Base-by-base conservation (phyloP, 1,139 yeast genomes). In the Suhomyces taliae region DNA sequence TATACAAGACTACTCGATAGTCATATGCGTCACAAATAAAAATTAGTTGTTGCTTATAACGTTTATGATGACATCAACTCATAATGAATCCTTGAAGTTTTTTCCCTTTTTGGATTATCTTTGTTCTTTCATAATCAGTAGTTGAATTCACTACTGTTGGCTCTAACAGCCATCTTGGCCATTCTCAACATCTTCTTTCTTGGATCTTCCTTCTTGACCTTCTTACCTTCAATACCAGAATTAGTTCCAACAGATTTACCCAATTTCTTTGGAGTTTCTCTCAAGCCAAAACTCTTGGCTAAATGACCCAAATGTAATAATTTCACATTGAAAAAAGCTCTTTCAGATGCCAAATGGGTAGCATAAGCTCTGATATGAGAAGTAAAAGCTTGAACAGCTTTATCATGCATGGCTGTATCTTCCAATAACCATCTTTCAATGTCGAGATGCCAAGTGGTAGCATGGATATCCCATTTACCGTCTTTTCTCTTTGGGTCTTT, bases 331-430 rank as follows among this genome's bases (percentile, higher is more conserved):
- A 93, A 93, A 52, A 79, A 82, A 39, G 75, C 78, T 60, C 93
- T 80, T 65, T 95, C 99, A 1, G 82, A 61, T 0, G 91, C 73
- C 51, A 90, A 79, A 71, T 93, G 99, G 0, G 99, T 93, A n/a
- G 99, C 90, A 62, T 93, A 93, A 0, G 99, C 99, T 60, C 98
- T 78, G 37, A 93, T 75, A 65, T 93, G 98, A 51, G 96, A 86
- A 8, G 87, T 82, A 61, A 89, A 93, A 2, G 89, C 98, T 58
- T 83, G 81, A 12, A 79, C 78, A 0, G 96, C 96, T 37, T 67
- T 64, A 24, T 80, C 82, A 46, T 83, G 85, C 10, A 79, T 79
- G 0, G 71, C 66, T 1, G 78, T 68, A 56, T 87, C 88, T 56
- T 83, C 95, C 41, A 93, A 68, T 32, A 91, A 72, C 87, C 96